Percentiles rank a stretch among this genome's conserved stretches.
Conservation (phyloP, 2,329 filamentous ascomycete genomes). For the Sclerotinia minor region DNA sequence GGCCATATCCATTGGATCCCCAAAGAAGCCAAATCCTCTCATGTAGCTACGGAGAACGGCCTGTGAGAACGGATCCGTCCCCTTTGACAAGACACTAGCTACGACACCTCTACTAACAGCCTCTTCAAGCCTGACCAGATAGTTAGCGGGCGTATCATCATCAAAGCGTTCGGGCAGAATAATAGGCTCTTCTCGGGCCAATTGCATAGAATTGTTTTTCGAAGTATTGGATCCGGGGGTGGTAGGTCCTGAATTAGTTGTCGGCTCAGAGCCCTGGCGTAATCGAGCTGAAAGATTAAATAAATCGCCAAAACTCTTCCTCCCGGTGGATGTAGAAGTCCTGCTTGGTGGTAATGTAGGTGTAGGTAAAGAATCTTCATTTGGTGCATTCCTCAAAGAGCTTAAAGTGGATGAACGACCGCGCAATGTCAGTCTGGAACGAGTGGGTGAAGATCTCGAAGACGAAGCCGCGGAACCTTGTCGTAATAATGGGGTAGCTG, state of each 20-base stretch:
- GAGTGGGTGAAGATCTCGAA: slow-evolving; percentile 66
- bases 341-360: slow-evolving; percentile 57
- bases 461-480: slow-evolving; percentile 62
- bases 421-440: slow-evolving; percentile 60
- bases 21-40: slow-evolving; percentile 91
- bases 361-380: slow-evolving; percentile 67
- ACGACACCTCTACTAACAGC: slow-evolving; percentile 78
- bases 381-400: slow-evolving; percentile 72
- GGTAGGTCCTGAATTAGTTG: slow-evolving; percentile 65
- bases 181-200: slow-evolving; percentile 65
- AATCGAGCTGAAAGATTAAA: slow-evolving; percentile 74
- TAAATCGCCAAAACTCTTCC: slow-evolving; percentile 90
- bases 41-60: slow-evolving; percentile 91
- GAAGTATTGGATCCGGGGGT: slow-evolving; percentile 71
- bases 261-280: slow-evolving; percentile 77
- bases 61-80: slow-evolving; percentile 78
- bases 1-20: slow-evolving; percentile 97
- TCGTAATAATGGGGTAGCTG: slow-evolving; percentile 51
- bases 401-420: slow-evolving; percentile 88
- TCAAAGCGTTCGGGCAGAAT: slow-evolving; percentile 77
- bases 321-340: slow-evolving; percentile 83
- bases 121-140: slow-evolving; percentile 80
- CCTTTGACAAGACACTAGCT: slow-evolving; percentile 81
- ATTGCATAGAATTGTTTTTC: slow-evolving; percentile 79
- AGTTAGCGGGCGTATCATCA: slow-evolving; percentile 86